phyloP scores from a whole-genome alignment of 306 rosid genomes.

The Macrotyloma uniflorum region DNA sequence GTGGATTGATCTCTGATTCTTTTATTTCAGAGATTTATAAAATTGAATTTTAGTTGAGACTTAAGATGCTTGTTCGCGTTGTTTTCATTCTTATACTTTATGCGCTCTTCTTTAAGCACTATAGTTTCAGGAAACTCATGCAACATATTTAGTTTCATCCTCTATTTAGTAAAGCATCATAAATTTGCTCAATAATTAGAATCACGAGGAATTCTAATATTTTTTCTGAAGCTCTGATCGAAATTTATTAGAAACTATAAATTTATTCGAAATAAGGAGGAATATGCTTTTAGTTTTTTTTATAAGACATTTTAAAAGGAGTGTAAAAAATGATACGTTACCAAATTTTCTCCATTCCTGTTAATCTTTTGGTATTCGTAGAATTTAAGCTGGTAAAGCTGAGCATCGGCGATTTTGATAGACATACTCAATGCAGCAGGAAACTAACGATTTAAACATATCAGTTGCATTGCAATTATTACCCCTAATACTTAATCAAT shows the following conservation, averaged over 20 bases:
- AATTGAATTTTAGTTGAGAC: constrained; percentile 19
- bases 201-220: too few relatives aligned
- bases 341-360: neutral
- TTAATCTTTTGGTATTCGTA: neutral
- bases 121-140: neutral
- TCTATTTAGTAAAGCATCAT: neutral
- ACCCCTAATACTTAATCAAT: too few relatives aligned
- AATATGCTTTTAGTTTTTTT: neutral
- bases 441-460: too few relatives aligned
- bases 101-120: neutral
- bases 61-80: neutral
- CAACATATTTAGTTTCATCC: neutral
- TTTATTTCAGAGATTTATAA: constrained; percentile 41
- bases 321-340: neutral
- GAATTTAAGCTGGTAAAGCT: too few relatives aligned
- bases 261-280: too few relatives aligned
- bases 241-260: too few relatives aligned
- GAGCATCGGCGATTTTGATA: too few relatives aligned
- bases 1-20: constrained; percentile 36
- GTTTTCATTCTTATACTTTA: neutral
- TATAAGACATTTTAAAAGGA: neutral
- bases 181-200: neutral
- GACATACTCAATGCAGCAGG: too few relatives aligned
- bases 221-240: too few relatives aligned
- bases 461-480: too few relatives aligned